These are phyloP conservation scores for Thelephora ganbajun DNA, from an alignment of 768 basidiomycete genomes.

Conservation along the genomic window DNA sequence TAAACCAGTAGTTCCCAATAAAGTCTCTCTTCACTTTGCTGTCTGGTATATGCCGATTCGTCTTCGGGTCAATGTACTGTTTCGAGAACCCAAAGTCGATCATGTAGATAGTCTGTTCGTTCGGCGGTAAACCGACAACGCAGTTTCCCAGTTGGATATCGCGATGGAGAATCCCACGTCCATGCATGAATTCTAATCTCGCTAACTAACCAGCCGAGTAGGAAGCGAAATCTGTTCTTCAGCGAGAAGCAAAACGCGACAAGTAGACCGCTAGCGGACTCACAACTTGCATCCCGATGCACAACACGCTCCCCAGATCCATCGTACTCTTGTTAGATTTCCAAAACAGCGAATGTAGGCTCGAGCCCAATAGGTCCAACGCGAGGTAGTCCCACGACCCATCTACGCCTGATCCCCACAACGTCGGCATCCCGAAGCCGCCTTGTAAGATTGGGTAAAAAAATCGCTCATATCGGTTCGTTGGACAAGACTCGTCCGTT, in stretches of 20 bases:
- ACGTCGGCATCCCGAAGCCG: constrained; percentile 55
- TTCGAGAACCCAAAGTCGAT: constrained; percentile 83
- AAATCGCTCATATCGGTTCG: constrained; percentile 55
- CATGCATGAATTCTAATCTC: constrained; percentile 66
- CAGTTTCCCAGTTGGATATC: constrained; percentile 76
- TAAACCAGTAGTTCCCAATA: constrained; percentile 79
- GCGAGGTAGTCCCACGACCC: constrained; percentile 33
- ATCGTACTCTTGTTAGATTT: constrained; percentile 40
- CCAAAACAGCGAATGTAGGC: constrained; percentile 49
- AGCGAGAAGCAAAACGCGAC: background rate
- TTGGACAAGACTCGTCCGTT: constrained; percentile 59
- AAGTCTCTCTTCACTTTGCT: constrained; percentile 57
- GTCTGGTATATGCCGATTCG: constrained; percentile 58
- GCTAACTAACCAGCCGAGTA: constrained; percentile 33
- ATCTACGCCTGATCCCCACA: constrained; percentile 39
- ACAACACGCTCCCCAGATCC: constrained; percentile 61
- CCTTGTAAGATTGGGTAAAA: constrained; percentile 64
- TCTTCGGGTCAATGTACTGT: constrained; percentile 52
- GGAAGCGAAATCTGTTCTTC: background rate
- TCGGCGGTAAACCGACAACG: constrained; percentile 43
- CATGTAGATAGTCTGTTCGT: constrained; percentile 57
- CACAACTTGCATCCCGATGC: constrained; percentile 68
- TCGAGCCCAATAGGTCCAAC: constrained; percentile 62
- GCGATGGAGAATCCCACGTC: constrained; percentile 56
- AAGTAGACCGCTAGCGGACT: constrained; percentile 12